These are phyloP conservation scores for Willaertia magna DNA, from an alignment of 208 protist genomes.

Conservation along the genomic window DNA sequence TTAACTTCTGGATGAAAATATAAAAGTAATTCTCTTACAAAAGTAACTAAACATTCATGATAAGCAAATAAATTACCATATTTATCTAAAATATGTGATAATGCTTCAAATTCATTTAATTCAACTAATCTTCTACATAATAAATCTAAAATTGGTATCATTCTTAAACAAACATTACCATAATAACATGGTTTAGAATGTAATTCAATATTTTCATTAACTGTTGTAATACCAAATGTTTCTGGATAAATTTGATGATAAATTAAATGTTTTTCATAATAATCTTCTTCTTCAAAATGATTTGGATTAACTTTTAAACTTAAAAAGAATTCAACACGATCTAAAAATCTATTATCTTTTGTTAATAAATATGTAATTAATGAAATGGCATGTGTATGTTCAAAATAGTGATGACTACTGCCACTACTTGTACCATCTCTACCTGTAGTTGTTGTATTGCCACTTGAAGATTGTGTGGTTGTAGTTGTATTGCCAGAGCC, in stretches of 20 bases:
- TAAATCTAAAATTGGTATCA: conserved; percentile 5
- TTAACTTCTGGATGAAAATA: neutral
- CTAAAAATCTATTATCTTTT: neutral
- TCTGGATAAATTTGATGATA: neutral
- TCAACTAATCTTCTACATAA: neutral
- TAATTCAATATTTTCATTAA: neutral
- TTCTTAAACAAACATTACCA: neutral
- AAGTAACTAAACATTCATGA: neutral
- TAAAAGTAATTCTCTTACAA: neutral
- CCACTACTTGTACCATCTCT: too few relatives aligned
- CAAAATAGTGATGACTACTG: too few relatives aligned
- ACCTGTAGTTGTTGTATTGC: neutral
- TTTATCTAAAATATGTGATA: neutral
- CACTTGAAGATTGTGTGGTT: neutral
- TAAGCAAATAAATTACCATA: neutral
- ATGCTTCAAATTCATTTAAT: too few relatives aligned
- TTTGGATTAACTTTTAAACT: neutral
- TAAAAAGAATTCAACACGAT: neutral
- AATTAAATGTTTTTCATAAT: neutral
- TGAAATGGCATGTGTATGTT: neutral
- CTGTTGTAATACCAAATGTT: neutral
- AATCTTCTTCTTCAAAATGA: neutral
- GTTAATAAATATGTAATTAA: neutral
- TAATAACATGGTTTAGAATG: neutral
- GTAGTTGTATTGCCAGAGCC: too few relatives aligned